Percentiles rank a stretch among this genome's conserved stretches.
Conservation (phyloP, 345 rosid genomes). For the Excoecaria agallocha region DNA sequence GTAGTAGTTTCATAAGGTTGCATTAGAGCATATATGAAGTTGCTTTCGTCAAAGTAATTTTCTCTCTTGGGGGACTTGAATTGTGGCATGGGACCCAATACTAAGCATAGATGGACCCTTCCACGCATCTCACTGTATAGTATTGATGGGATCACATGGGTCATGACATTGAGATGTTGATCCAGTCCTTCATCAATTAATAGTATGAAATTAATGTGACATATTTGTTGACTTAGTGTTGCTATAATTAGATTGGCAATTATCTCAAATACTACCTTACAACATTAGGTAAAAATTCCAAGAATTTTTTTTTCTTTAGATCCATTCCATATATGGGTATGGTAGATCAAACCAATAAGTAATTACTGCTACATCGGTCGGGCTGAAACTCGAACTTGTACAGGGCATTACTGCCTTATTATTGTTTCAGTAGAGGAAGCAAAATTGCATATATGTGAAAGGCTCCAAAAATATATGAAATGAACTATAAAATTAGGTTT, state of each 20-base stretch:
- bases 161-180: not conserved
- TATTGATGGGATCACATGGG: not conserved
- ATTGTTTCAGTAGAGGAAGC: not conserved
- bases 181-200: not conserved
- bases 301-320: too few species aligned
- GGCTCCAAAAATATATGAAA: not conserved
- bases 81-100: conserved; percentile 12
- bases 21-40: not conserved
- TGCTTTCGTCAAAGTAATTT: not conserved
- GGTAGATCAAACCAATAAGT: too few species aligned
- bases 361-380: too few species aligned
- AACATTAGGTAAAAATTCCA: too few species aligned
- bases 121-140: conserved; percentile 1
- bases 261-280: too few species aligned
- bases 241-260: too few species aligned
- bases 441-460: not conserved
- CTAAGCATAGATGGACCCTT: conserved; percentile 13
- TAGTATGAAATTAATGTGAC: not conserved
- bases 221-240: conserved; percentile 11
- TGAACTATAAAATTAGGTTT: not conserved
- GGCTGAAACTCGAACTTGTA: too few species aligned
- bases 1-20: not conserved
- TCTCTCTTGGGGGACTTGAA: conserved; percentile 1
- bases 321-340: too few species aligned
- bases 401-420: not conserved